These are phyloP conservation scores for Trifolium subterraneum DNA, from an alignment of 306 rosid genomes.

Conservation along the genomic window DNA sequence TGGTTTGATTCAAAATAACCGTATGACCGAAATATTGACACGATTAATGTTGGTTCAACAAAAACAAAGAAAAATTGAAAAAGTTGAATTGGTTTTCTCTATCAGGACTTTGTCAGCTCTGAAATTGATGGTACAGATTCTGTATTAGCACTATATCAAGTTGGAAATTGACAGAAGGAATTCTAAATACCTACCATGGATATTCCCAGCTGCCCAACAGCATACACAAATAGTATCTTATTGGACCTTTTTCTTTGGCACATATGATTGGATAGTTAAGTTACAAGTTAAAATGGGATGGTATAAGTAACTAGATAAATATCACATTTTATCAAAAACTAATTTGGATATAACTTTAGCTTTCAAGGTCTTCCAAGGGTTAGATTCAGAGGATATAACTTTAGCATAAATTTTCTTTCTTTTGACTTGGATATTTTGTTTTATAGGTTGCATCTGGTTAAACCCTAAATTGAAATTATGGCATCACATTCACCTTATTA, in stretches of 20 bases:
- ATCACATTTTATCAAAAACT: no score
- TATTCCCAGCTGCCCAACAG: slow-evolving; percentile 49
- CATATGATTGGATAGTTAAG: no score
- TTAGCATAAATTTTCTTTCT: slow-evolving; percentile 24
- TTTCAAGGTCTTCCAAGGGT: background rate
- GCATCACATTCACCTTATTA: slow-evolving; percentile 10
- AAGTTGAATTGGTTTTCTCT: slow-evolving; percentile 11
- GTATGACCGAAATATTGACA: background rate
- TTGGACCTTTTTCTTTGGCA: no score
- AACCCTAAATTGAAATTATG: slow-evolving; percentile 31
- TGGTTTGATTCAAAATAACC: background rate
- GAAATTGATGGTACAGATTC: slow-evolving; percentile 41
- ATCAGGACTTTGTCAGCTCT: slow-evolving; percentile 28
- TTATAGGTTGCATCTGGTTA: slow-evolving; percentile 23
- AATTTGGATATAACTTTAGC: background rate
- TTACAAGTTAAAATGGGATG: no score
- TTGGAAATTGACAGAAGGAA: slow-evolving; percentile 38
- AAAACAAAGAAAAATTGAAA: background rate
- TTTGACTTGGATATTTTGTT: slow-evolving; percentile 31
- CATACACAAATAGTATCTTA: no score
- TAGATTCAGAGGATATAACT: background rate
- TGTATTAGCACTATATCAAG: slow-evolving; percentile 17
- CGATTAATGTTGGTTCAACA: background rate
- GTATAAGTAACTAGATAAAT: no score
- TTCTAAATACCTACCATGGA: slow-evolving; percentile 35